Evolutionary conservation across 2,329 filamentous ascomycete species (phyloP).

Genomic region (Arthrinium puccinioides): DNA sequence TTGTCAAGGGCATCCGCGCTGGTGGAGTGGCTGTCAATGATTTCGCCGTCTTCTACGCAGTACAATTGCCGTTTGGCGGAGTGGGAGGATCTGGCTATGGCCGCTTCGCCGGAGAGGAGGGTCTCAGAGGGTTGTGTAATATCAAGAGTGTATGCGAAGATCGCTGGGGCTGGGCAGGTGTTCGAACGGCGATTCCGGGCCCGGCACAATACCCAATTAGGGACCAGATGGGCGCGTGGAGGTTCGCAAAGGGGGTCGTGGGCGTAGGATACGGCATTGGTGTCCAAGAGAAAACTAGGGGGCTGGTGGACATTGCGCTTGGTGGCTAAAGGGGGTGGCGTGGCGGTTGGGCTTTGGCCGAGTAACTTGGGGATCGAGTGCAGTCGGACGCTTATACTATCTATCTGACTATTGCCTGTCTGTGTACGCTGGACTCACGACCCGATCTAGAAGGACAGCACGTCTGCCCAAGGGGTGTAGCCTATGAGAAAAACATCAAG

Average conservation of each 20-base stretch:
- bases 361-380: no score
- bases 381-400: no score
- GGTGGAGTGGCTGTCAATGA: constrained; percentile 96
- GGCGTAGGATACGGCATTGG: constrained; percentile 50
- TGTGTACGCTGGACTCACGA: no score
- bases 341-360: no score
- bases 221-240: constrained; percentile 56
- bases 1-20: constrained; percentile 63
- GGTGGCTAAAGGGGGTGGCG: constrained; percentile 27
- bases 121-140: constrained; percentile 78
- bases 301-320: constrained; percentile 32
- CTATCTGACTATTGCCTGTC: no score
- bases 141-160: constrained; percentile 81
- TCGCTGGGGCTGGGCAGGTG: constrained; percentile 50
- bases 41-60: constrained; percentile 88
- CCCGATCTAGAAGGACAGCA: no score
- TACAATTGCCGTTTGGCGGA: constrained; percentile 90
- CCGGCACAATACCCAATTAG: constrained; percentile 75
- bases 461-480: no score
- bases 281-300: constrained; percentile 29
- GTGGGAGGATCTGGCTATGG: constrained; percentile 88
- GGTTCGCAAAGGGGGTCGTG: constrained; percentile 54
- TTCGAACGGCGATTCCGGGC: constrained; percentile 71
- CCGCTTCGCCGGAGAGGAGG: constrained; percentile 86
- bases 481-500: no score